A percentile compares a stretch with the other conserved stretches of the same genome.
Conservation (phyloP, 2,329 filamentous ascomycete genomes). For the Shiraia sp. region DNA sequence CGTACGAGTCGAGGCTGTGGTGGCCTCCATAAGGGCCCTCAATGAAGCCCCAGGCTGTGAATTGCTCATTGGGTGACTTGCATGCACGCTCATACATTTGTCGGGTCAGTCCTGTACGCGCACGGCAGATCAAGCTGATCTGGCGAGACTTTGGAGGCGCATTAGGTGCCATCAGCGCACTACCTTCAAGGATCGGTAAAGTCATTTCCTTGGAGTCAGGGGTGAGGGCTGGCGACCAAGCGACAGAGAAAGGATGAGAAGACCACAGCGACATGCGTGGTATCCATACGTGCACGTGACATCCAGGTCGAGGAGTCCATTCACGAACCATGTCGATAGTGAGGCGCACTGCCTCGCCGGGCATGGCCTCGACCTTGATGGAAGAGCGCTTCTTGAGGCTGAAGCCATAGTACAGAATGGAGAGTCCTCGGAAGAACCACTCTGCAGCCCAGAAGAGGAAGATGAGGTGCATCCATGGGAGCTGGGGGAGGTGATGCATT, state of each 20-base stretch:
- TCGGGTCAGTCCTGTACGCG: conserved; percentile 73
- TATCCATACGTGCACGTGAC: conserved; percentile 65
- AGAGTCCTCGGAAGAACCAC: conserved; percentile 52
- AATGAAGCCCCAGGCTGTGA: conserved; percentile 67
- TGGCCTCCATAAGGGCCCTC: conserved; percentile 78
- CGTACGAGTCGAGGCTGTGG: conserved; percentile 73
- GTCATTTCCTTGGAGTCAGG: conserved; percentile 40
- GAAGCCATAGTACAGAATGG: conserved; percentile 59
- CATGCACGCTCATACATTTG: conserved; percentile 70
- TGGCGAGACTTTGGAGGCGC: conserved; percentile 41
- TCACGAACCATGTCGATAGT: conserved; percentile 62
- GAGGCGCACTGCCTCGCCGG: conserved; percentile 62
- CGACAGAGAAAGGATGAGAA: conserved; percentile 56
- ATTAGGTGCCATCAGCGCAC: conserved; percentile 22
- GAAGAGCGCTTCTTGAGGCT: conserved; percentile 55
- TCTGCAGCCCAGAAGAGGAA: conserved; percentile 79
- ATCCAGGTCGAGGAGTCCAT: conserved; percentile 58
- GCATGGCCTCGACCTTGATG: conserved; percentile 62
- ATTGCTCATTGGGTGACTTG: conserved; percentile 61
- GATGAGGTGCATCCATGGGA: conserved; percentile 74
- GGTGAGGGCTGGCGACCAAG: conserved; percentile 48
- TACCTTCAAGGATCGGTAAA: conserved; percentile 37
- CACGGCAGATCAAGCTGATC: conserved; percentile 74
- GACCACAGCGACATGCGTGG: conserved; percentile 50
- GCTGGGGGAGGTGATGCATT: conserved; percentile 67